Base-by-base conservation (phyloP, 495 filamentous ascomycete genomes). In the Aspergillus haitiensis region DNA sequence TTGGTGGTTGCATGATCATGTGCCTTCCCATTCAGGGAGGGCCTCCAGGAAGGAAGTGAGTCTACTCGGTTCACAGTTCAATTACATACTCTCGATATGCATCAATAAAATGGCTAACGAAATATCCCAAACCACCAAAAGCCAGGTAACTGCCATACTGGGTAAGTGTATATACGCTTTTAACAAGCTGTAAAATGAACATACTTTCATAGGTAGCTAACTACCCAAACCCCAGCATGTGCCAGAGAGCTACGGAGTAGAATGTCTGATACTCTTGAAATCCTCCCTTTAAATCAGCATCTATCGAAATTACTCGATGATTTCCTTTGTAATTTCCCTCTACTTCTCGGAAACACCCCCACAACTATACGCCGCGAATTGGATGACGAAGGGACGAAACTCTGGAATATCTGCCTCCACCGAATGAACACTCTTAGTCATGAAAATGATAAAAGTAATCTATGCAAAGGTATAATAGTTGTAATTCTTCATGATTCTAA, bases 391-490 rank as follows among this genome's bases (percentile, higher is more conserved):
- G 80, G 75, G 1, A 75, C 72, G 5, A 60, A 54, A 32, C 51
- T 77, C 13, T 77, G 74, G 74, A 77, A 75, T 56, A 52, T 35
- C 9, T 74, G 70, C 54, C 18, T 56, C 27, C 49, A 63, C 34
- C 48, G 65, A 5, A 51, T 61, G 45, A 27, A 8, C 10, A 34
- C n/a, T 0, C 9, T 2, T 10, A 5, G 18, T 0, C 34, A 39
- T 2, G 40, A 10, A 13, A 51, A 44, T 32, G 55, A 52, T 2
- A 6, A 16, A 8, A 11, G 11, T 10, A 37, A 31, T 10, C 8
- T 65, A 37, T 64, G 56, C 50, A 70, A 63, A 63, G 58, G 68
- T 64, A 62, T 46, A 9, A 1, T 9, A 37, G 21, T 52, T 7
- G 5, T 27, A 8, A 16, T 33, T 31, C 32, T 42, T 32, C n/a